Evolutionary conservation across 2,329 filamentous ascomycete genomes (phyloP).

Genomic region (Pseudophaeomoniella oleicola): DNA sequence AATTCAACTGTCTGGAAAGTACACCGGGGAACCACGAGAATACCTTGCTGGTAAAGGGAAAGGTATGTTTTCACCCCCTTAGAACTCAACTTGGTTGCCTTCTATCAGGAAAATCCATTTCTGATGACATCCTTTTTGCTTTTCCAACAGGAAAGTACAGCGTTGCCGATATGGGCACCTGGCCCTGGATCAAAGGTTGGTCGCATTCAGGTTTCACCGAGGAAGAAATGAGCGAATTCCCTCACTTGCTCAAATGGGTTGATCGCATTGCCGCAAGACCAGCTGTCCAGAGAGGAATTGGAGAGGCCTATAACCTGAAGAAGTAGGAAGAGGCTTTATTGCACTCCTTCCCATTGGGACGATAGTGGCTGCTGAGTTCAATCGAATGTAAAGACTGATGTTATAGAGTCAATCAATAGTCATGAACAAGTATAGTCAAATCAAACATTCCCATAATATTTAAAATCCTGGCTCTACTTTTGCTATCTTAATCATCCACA

Average conservation of each 20-base stretch:
- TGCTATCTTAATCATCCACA: no score
- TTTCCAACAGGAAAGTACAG: conserved; percentile 27
- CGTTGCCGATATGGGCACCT: conserved; percentile 38
- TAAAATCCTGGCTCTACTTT: no score
- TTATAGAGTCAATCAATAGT: no score
- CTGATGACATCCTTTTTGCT: not conserved
- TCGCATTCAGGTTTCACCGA: conserved; percentile 26
- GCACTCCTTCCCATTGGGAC: no score
- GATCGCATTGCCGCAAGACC: conserved; percentile 33
- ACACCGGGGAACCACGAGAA: conserved; percentile 31
- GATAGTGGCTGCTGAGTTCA: no score
- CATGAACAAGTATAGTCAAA: no score
- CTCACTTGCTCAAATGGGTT: conserved; percentile 38
- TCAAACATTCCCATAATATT: no score
- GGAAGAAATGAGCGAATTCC: conserved; percentile 36
- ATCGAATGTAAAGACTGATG: no score
- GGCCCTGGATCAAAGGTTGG: conserved; percentile 36
- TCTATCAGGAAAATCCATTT: no score
- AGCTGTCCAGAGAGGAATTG: conserved; percentile 32
- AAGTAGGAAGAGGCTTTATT: conserved; percentile 6
- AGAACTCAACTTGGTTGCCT: no score
- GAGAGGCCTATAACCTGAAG: conserved; percentile 20
- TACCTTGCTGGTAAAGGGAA: conserved; percentile 38
- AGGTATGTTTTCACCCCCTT: conserved; percentile 16
- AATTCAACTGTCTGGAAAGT: conserved; percentile 37